Base-by-base conservation (phyloP, 306 rosid genomes). In the Citrullus amarus region DNA sequence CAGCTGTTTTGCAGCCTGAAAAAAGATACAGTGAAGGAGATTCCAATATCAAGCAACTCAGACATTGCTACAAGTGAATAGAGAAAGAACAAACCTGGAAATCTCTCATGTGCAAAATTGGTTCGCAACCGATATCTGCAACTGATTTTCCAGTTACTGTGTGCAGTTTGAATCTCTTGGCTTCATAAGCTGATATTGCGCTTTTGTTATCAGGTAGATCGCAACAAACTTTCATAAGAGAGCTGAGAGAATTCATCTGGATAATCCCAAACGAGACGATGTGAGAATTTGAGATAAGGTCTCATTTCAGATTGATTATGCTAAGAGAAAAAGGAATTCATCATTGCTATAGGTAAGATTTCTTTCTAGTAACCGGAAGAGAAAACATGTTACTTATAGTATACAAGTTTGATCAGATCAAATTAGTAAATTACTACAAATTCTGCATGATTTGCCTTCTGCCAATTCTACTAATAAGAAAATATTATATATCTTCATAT, bases 41-140 rank as follows among this genome's bases (percentile, higher is more conserved):
- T 68, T 75, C 12, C 5, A 82, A 76, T 28, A 44, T 36, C 50
- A 39, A 53, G 44, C 34, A 62, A 2, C 4, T 8, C 39, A 36
- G 39, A 36, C 39, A 3, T 6, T 3, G 68, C 22, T 43, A 60
- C 3, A 28, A 9, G 10, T 70, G 75, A 54, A 44, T 41, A 74
- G 5, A 34, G 78, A 79, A 8, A 10, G 20, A 55, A 83, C 82
- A 60, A 82, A 95, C 99, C 97, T 95, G 99, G 84, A 95, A 95
- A 75, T 86, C 87, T 86, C 99, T 92, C 99, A 95, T 95, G 85
- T 95, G 97, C 93, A 95, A 73, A 78, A 95, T 91, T 43, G 99
- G 98, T 83, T 92, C 98, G 38, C 99, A 91, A 72, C 99, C 99
- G n/a, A 92, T 90, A 38, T 90, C 99, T 9, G 99, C 97, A 38